phyloP scores from a whole-genome alignment of 495 filamentous ascomycete genomes.

The Mytilinidion resinicola region DNA sequence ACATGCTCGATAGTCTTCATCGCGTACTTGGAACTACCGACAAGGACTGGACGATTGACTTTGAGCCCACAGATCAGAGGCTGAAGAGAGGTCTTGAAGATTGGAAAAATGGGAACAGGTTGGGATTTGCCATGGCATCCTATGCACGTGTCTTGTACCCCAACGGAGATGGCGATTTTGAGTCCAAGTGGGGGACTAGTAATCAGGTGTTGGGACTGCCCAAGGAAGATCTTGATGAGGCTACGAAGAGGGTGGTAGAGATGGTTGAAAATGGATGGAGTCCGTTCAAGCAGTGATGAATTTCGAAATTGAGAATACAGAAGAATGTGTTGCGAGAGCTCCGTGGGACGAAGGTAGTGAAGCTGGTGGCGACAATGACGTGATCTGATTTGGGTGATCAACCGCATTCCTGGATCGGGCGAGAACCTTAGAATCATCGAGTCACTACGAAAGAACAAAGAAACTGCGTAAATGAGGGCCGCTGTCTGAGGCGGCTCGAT shows the following conservation, averaged over 20 bases:
- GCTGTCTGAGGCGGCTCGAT: too few species aligned
- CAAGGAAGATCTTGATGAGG: conserved; percentile 55
- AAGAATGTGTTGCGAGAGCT: too few species aligned
- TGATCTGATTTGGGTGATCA: too few species aligned
- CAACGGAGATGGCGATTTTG: conserved; percentile 43
- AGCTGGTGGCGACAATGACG: too few species aligned
- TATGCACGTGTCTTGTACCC: conserved; percentile 49
- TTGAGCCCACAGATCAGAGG: conserved; percentile 38
- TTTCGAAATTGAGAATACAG: too few species aligned
- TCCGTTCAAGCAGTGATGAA: too few species aligned
- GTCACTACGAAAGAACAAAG: too few species aligned
- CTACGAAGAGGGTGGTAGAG: conserved; percentile 33
- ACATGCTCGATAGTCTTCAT: conserved; percentile 38
- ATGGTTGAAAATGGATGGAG: background rate
- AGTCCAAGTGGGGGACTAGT: conserved; percentile 34
- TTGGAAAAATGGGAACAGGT: conserved; percentile 41
- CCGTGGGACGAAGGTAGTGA: too few species aligned
- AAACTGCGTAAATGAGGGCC: too few species aligned
- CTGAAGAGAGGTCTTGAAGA: conserved; percentile 36
- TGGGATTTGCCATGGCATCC: conserved; percentile 47
- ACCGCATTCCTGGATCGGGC: too few species aligned
- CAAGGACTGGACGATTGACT: conserved; percentile 47
- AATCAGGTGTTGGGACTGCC: conserved; percentile 51
- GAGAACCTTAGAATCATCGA: too few species aligned
- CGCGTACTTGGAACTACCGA: conserved; percentile 45